Conservation (phyloP, 768 basidiomycete genomes). For the Trametopsis cervina region DNA sequence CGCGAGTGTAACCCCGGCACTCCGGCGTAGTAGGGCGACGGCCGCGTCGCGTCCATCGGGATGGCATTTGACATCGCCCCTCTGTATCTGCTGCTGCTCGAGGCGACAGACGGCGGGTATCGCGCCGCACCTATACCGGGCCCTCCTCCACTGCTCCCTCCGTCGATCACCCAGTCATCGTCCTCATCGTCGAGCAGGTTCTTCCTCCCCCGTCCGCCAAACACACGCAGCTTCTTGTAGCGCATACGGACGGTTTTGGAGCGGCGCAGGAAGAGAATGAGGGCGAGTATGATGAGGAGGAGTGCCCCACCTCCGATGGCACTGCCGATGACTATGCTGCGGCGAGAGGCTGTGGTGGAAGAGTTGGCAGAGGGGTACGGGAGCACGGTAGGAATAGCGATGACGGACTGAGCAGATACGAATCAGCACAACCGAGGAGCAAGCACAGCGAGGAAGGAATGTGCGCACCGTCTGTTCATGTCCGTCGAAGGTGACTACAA, state of each 20-base stretch:
- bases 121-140: conserved; percentile 18
- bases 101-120: conserved; percentile 17
- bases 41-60: conserved; percentile 12
- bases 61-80: conserved; percentile 9
- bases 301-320: conserved; percentile 23
- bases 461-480: background rate
- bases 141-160: conserved; percentile 14
- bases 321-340: conserved; percentile 26
- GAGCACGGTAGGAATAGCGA: conserved; percentile 19
- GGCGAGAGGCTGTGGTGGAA: conserved; percentile 12
- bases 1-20: too few species aligned
- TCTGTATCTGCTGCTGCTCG: conserved; percentile 2
- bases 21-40: conserved; percentile 18
- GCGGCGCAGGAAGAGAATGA: conserved; percentile 25
- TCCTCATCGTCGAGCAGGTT: conserved; percentile 23
- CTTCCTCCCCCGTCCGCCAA: conserved; percentile 17
- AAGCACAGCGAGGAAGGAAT: background rate
- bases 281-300: conserved; percentile 19
- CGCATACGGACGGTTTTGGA: conserved; percentile 17
- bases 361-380: conserved; percentile 3
- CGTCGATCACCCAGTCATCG: conserved; percentile 19
- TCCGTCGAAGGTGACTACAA: background rate
- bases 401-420: conserved; percentile 8
- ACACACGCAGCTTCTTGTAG: conserved; percentile 22
- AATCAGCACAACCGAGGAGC: background rate